A percentile compares a stretch with the other conserved stretches of the same genome.
These are phyloP conservation scores for Bruguiera parviflora DNA, from an alignment of 345 rosid species.

Conservation along the genomic window DNA sequence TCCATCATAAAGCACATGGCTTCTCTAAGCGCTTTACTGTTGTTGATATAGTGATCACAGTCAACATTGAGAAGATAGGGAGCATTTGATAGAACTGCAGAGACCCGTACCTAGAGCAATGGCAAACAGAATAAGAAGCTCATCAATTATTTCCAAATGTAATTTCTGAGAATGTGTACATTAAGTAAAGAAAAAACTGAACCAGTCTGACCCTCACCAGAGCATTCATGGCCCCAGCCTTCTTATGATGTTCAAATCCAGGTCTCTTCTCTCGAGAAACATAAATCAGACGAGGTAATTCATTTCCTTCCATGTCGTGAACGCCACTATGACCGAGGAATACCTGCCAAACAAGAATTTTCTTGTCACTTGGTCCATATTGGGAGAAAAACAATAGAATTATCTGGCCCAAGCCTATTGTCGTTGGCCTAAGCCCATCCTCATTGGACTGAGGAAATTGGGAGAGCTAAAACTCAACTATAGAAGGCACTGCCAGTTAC, in stretches of 20 bases:
- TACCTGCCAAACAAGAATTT: conserved; percentile 44
- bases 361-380: too few relatives aligned
- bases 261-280: conserved; percentile 99
- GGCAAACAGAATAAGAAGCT: too few relatives aligned
- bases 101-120: conserved; percentile 65
- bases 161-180: too few relatives aligned
- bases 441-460: too few relatives aligned
- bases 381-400: too few relatives aligned
- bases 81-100: conserved; percentile 89
- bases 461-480: too few relatives aligned
- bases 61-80: conserved; percentile 88
- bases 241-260: conserved; percentile 94
- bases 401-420: too few relatives aligned
- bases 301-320: conserved; percentile 69
- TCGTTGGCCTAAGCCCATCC: too few relatives aligned
- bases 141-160: too few relatives aligned
- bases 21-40: conserved; percentile 90
- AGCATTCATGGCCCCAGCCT: conserved; percentile 99
- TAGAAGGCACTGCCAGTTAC: too few relatives aligned
- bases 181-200: too few relatives aligned
- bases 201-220: conserved; percentile 37
- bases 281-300: conserved; percentile 82
- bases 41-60: conserved; percentile 93
- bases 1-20: conserved; percentile 99
- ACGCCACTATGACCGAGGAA: conserved; percentile 84